phyloP scores from a whole-genome alignment of 2,329 filamentous ascomycete genomes.

The Ambrosiella cleistominuta region DNA sequence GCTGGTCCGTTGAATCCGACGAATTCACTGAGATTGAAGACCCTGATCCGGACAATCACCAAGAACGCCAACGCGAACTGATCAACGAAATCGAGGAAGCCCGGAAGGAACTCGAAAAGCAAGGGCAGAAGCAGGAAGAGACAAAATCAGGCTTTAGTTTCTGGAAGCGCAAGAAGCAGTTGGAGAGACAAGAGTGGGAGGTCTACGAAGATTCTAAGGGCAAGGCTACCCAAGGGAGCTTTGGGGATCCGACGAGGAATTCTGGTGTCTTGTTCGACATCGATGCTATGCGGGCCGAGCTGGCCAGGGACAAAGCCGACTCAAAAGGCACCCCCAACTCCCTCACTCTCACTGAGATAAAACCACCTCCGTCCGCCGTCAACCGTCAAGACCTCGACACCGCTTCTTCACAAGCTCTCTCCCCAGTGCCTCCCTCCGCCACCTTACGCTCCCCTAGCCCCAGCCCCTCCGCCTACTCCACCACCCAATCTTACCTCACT shows the following conservation, averaged over 20 bases:
- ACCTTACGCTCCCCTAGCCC: conserved; percentile 4
- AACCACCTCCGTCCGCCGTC: conserved; percentile 9
- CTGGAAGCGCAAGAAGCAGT: conserved; percentile 68
- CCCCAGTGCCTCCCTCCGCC: conserved; percentile 1
- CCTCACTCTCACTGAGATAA: conserved; percentile 3
- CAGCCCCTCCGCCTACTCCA: conserved; percentile 1
- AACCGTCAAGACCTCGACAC: conserved; percentile 5
- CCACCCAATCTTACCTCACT: not conserved
- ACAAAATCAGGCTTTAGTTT: conserved; percentile 46
- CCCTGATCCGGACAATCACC: conserved; percentile 85
- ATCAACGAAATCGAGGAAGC: conserved; percentile 96
- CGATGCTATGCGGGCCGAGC: conserved; percentile 75
- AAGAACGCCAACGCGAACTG: conserved; percentile 70
- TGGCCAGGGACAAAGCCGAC: conserved; percentile 63
- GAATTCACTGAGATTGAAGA: conserved; percentile 96
- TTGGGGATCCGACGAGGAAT: conserved; percentile 28
- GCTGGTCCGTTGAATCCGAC: conserved; percentile 80
- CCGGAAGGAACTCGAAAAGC: conserved; percentile 65
- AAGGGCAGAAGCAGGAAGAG: conserved; percentile 40
- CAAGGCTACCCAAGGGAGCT: conserved; percentile 21
- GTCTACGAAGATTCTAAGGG: conserved; percentile 60
- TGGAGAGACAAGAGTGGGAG: conserved; percentile 80
- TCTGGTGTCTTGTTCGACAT: conserved; percentile 75
- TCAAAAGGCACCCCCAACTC: not conserved
- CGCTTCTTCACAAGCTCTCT: not conserved